phyloP scores from a whole-genome alignment of 768 basidiomycete species.

The Pisolithus sp. region DNA sequence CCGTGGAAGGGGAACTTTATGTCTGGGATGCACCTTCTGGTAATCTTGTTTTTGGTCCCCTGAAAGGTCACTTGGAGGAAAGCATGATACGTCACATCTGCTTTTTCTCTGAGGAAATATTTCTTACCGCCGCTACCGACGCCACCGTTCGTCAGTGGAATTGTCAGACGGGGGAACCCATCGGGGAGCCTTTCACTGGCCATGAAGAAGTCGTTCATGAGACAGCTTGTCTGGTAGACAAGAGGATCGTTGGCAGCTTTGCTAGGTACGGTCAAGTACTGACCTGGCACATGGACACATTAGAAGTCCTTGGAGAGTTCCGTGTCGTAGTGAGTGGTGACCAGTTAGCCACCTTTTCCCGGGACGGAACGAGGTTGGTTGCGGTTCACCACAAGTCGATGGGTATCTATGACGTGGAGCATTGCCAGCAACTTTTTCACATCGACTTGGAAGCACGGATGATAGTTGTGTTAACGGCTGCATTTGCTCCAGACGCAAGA shows the following conservation, averaged over 20 bases:
- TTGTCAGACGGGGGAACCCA: not conserved
- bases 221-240: not conserved
- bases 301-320: not conserved
- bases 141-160: slow-evolving; percentile 2
- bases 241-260: not conserved
- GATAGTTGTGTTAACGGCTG: not conserved
- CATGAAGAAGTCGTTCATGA: not conserved
- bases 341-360: not conserved
- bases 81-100: not conserved
- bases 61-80: not conserved
- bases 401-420: not conserved
- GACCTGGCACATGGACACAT: slow-evolving; percentile 3
- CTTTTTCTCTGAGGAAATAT: not conserved
- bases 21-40: slow-evolving; percentile 1
- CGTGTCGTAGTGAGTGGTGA: not conserved
- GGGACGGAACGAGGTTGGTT: slow-evolving; percentile 2
- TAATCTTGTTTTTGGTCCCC: not conserved
- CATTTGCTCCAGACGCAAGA: slow-evolving; percentile 6
- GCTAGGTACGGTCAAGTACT: not conserved
- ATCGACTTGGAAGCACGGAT: not conserved
- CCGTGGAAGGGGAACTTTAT: not conserved
- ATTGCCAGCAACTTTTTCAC: not conserved
- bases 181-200: not conserved
- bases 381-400: not conserved
- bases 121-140: not conserved